Evolutionary conservation across 176 grass and related monocot genomes (phyloP).

Genomic region (Saccharum officinarum): DNA sequence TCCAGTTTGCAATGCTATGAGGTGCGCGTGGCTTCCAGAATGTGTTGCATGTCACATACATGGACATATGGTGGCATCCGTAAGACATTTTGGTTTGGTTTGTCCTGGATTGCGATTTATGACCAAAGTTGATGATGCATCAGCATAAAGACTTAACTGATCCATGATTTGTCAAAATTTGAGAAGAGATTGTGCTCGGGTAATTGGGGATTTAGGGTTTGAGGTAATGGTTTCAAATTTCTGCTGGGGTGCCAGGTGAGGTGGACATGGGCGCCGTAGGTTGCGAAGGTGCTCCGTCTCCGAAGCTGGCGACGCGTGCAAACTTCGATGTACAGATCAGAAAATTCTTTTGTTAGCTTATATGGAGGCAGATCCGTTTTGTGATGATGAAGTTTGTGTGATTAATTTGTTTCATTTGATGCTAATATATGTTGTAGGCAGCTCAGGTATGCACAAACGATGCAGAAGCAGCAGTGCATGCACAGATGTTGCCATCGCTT

Average conservation of each 20-base stretch:
- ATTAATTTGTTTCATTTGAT: neutral
- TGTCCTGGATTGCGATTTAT: neutral
- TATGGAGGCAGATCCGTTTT: neutral
- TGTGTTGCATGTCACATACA: neutral
- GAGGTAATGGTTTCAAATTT: neutral
- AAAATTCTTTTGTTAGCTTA: neutral
- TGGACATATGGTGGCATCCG: neutral
- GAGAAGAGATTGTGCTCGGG: neutral
- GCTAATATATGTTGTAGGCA: neutral
- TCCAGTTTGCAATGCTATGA: neutral
- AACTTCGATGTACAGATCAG: neutral
- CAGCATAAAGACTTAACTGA: neutral
- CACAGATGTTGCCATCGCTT: slow-evolving; percentile 7
- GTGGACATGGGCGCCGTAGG: no score
- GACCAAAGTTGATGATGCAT: neutral
- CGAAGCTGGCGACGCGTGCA: no score
- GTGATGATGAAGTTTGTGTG: neutral
- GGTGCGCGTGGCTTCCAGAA: neutral
- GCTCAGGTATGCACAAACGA: neutral
- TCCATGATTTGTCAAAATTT: neutral
- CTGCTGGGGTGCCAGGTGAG: neutral
- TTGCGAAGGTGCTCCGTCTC: no score
- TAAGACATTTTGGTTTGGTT: neutral
- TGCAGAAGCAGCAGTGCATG: no score
- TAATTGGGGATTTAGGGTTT: neutral